These are phyloP conservation scores for Passalora sequoiae DNA, from an alignment of 2,329 filamentous ascomycete genomes.

Conservation along the genomic window DNA sequence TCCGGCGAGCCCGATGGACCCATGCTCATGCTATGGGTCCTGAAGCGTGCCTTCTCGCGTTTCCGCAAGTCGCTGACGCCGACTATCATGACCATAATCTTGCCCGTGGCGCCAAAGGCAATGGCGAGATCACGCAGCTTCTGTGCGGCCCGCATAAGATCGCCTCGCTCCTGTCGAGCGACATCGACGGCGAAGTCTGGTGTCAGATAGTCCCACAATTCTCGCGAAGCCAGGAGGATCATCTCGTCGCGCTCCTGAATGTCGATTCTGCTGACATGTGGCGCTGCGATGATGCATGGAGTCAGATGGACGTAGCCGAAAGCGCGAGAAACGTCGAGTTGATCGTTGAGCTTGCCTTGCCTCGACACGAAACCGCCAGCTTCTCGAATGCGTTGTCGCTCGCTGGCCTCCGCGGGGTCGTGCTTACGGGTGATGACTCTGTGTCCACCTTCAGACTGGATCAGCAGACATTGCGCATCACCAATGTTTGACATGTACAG, in stretches of 20 bases:
- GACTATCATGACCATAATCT: slow-evolving; percentile 99
- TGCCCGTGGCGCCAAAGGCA: slow-evolving; percentile 85
- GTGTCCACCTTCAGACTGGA: slow-evolving; percentile 79
- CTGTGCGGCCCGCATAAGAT: slow-evolving; percentile 91
- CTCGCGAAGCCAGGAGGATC: slow-evolving; percentile 81
- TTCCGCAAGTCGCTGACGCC: slow-evolving; percentile 87
- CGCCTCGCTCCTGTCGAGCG: slow-evolving; percentile 74
- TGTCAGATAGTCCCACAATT: slow-evolving; percentile 91
- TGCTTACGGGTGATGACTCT: slow-evolving; percentile 85
- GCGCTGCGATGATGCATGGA: slow-evolving; percentile 87
- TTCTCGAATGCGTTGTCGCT: slow-evolving; percentile 84
- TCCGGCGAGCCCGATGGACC: slow-evolving; percentile 70
- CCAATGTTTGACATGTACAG: slow-evolving; percentile 93
- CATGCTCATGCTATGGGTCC: slow-evolving; percentile 80
- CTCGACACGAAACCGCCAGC: slow-evolving; percentile 94
- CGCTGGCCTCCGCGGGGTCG: slow-evolving; percentile 78
- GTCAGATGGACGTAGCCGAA: slow-evolving; percentile 94
- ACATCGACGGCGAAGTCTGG: slow-evolving; percentile 90
- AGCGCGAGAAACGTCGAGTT: slow-evolving; percentile 83
- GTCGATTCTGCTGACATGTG: slow-evolving; percentile 71
- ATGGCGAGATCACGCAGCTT: slow-evolving; percentile 93
- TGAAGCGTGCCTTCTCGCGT: slow-evolving; percentile 67
- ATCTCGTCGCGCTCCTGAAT: slow-evolving; percentile 89
- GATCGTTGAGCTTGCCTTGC: slow-evolving; percentile 87
- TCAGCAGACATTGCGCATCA: slow-evolving; percentile 90